phyloP scores from a whole-genome alignment of 108 stramenopile genomes.

The Bacterosira constricta region DNA sequence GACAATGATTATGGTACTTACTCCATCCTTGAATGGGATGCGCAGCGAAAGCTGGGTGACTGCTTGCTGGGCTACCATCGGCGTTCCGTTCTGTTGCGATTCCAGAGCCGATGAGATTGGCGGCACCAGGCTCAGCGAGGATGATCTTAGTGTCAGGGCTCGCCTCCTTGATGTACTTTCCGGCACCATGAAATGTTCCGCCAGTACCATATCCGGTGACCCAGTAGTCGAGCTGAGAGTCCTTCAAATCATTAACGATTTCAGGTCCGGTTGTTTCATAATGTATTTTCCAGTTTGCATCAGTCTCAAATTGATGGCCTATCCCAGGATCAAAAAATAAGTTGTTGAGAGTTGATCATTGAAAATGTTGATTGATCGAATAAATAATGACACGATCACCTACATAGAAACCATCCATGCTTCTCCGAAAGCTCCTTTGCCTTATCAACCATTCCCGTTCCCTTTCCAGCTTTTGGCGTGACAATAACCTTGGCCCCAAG shows the following conservation, averaged over 20 bases:
- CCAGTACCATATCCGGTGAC: slow-evolving; percentile 54
- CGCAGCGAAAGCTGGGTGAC: slow-evolving; percentile 49
- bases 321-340: not conserved
- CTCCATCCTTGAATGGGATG: slow-evolving; percentile 55
- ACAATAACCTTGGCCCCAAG: slow-evolving; percentile 67
- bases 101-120: slow-evolving; percentile 57
- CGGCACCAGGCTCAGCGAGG: slow-evolving; percentile 58
- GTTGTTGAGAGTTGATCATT: too few species aligned
- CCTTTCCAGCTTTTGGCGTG: slow-evolving; percentile 55
- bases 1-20: too few species aligned
- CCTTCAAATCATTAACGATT: slow-evolving; percentile 39
- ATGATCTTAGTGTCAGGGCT: slow-evolving; percentile 59
- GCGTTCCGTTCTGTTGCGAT: slow-evolving; percentile 48
- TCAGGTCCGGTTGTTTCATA: slow-evolving; percentile 70
- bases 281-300: slow-evolving; percentile 68
- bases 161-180: slow-evolving; percentile 44
- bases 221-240: slow-evolving; percentile 49
- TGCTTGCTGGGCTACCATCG: slow-evolving; percentile 48
- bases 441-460: slow-evolving; percentile 66
- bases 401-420: slow-evolving; percentile 55
- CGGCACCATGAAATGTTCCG: slow-evolving; percentile 60
- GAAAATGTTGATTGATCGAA: too few species aligned
- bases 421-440: slow-evolving; percentile 51
- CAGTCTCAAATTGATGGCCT: slow-evolving; percentile 66
- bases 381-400: not conserved